These are phyloP conservation scores for Elaphomyces granulatus DNA, from an alignment of 495 filamentous ascomycete genomes.

Conservation along the genomic window DNA sequence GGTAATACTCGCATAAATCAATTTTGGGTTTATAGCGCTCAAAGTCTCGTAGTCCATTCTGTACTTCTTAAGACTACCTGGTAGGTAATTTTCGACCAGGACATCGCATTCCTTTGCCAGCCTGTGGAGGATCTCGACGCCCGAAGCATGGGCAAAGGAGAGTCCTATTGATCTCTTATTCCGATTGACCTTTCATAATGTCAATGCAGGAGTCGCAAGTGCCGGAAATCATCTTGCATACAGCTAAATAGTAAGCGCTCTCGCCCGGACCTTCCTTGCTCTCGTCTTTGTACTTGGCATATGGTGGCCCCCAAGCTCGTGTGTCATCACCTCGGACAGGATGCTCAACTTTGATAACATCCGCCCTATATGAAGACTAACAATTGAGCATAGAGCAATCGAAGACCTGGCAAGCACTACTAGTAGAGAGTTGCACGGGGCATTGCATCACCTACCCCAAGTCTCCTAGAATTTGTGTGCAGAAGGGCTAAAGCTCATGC, in stretches of 20 bases:
- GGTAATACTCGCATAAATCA: constrained; percentile 56
- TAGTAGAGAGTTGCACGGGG: constrained; percentile 1
- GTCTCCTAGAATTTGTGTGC: constrained; percentile 93
- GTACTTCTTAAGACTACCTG: constrained; percentile 83
- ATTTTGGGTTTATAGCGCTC: constrained; percentile 58
- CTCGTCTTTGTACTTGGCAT: constrained; percentile 56
- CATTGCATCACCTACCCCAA: constrained; percentile 90
- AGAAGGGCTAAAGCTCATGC: constrained; percentile 60
- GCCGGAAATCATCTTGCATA: constrained; percentile 25
- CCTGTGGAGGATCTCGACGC: constrained; percentile 72
- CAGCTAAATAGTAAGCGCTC: constrained; percentile 85
- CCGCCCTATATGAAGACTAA: constrained; percentile 44
- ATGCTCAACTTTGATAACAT: constrained; percentile 95
- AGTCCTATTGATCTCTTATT: constrained; percentile 93
- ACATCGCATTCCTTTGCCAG: constrained; percentile 79
- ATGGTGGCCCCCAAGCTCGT: constrained; percentile 90
- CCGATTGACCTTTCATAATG: constrained; percentile 56
- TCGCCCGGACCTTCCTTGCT: constrained; percentile 64
- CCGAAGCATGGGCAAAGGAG: constrained; percentile 72
- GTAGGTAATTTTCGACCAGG: constrained; percentile 93
- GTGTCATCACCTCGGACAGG: constrained; percentile 87
- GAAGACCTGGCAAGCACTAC: constrained; percentile 13
- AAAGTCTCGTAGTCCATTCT: constrained; percentile 72
- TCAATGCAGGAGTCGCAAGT: neutral
- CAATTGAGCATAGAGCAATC: constrained; percentile 1